phyloP scores from a whole-genome alignment of 176 grass and related monocot species.

The Oryza longistaminata region DNA sequence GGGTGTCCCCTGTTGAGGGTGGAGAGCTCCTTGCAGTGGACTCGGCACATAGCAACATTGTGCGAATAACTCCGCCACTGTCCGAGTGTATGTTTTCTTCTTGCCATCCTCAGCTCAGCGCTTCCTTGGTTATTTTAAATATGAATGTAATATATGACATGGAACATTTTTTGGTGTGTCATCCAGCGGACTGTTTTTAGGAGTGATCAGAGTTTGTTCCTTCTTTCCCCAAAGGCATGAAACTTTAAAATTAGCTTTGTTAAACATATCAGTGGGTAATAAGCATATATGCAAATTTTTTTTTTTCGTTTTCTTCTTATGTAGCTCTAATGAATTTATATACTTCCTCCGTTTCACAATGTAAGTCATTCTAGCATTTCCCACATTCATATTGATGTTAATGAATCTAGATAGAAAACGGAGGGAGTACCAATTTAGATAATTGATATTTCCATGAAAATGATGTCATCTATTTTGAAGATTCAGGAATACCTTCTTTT shows the following conservation, averaged over 20 bases:
- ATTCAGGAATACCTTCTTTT: neutral
- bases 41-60: conserved; percentile 80
- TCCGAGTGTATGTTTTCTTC: conserved; percentile 75
- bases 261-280: neutral
- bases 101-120: neutral
- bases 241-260: neutral
- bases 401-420: no score
- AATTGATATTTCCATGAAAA: neutral
- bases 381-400: no score
- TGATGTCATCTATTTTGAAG: neutral
- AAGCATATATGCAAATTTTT: neutral
- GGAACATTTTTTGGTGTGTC: neutral
- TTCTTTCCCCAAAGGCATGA: neutral
- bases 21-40: conserved; percentile 93
- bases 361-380: no score
- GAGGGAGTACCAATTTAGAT: conserved; percentile 24
- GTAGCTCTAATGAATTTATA: neutral
- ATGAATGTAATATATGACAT: no score
- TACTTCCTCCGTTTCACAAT: no score
- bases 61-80: conserved; percentile 86
- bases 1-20: conserved; percentile 78
- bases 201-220: neutral
- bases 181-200: neutral
- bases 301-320: neutral
- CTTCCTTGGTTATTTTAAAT: neutral